Conservation (phyloP, 2,329 filamentous ascomycete species). For the Pleomassaria siparia region DNA sequence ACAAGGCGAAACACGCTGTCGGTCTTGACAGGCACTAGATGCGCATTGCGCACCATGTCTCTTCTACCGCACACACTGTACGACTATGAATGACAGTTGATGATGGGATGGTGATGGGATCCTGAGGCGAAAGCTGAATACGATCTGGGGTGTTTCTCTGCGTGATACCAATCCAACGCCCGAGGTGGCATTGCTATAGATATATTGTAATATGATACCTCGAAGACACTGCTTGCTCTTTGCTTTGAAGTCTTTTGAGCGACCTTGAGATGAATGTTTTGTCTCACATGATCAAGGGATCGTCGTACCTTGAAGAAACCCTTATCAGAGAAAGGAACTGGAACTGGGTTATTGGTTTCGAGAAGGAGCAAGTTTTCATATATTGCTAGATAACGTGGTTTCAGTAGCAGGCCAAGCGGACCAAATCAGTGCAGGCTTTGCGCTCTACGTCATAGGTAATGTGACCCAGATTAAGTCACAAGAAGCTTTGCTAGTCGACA, state of each 20-base stretch:
- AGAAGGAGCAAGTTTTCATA: too few species aligned
- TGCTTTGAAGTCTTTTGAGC: neutral
- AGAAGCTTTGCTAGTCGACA: too few species aligned
- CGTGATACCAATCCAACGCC: slow-evolving; percentile 3
- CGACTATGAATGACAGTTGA: neutral
- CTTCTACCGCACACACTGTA: neutral
- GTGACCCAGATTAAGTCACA: too few species aligned
- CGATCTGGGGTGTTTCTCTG: neutral
- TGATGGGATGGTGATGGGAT: neutral
- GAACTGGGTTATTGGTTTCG: too few species aligned
- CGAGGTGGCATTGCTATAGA: neutral
- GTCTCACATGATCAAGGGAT: too few species aligned
- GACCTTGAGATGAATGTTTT: neutral
- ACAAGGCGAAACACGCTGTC: slow-evolving; percentile 52
- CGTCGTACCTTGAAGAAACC: too few species aligned
- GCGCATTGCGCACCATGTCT: neutral
- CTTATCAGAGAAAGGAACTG: too few species aligned
- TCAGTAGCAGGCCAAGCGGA: too few species aligned
- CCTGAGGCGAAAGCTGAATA: neutral
- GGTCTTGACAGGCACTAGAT: slow-evolving; percentile 47
- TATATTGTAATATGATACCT: neutral
- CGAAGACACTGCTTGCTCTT: neutral
- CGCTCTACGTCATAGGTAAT: too few species aligned
- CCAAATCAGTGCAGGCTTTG: too few species aligned
- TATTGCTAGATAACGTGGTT: too few species aligned